Evolutionary conservation across 2,329 filamentous ascomycete genomes (phyloP), one percentile per base, ranked within the genome.

Genomic region (Macroventuria anomochaeta): DNA sequence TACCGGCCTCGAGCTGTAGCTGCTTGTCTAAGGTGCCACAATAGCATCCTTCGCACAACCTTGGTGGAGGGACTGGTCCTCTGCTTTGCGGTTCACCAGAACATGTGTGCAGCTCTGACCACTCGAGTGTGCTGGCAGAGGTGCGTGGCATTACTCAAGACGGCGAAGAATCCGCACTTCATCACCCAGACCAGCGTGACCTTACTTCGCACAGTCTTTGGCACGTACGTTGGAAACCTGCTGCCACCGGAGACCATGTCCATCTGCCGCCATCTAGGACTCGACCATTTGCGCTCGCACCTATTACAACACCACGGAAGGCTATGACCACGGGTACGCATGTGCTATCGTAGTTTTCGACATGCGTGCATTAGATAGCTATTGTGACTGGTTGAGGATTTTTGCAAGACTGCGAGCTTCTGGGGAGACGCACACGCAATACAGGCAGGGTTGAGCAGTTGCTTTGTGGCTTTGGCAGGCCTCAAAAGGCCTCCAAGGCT

Each of bases 331-430:
- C 37, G 34, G 23, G 32, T 36, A 37, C 40, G 36, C 39, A 41
- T 42, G 43, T 49, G 49, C 29, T 47, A 29, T 42, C 39, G 51
- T 52, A 48, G 47, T 58, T 37, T 33, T 46, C 44, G 44, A 32
- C 54, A 57, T 55, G 53, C 53, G 53, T 65, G 60, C 55, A 58
- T 57, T 67, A 67, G 53, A 63, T 67, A 67, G 64, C 47, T 65
- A 25, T 61, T 37, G 62, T 67, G 64, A 67, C 51, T 50, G 53
- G 46, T 34, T 54, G 23, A 28, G 47, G 42, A 21, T 25, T 21
- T 33, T 15, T 50, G 42, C 28, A 34, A n/a, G 54, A 46, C 29
- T 33, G 37, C 23, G 32, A 31, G 33, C 17, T 25, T 11, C 11
- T 20, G 33, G 47, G 40, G 42, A 29, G 26, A 39, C 36, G 21